Base-by-base conservation (phyloP, 2,329 filamentous ascomycete species). In the Exophiala spinifera region DNA sequence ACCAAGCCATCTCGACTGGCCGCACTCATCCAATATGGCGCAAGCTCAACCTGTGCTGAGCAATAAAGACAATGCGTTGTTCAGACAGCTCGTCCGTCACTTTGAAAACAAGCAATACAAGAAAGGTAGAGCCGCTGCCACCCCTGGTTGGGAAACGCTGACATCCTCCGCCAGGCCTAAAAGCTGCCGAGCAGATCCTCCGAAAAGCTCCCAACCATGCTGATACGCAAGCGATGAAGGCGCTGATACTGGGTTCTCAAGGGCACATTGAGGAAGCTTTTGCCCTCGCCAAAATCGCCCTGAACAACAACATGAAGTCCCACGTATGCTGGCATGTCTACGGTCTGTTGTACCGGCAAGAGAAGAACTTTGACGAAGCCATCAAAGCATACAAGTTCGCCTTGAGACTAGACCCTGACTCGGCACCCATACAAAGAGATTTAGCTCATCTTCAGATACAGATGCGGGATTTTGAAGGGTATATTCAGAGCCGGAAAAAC, bases 271-370 rank as follows among this genome's bases (percentile, higher is more conserved):
- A 96, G 54, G 94, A 99, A 75, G 95, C 95, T 0, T 99, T 99
- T 70, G 83, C 86, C 43, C 80, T 99, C 56, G 92, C 89, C 67
- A 99, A 96, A 76, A 83, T 91, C 62, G 94, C 95, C 31, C 79
- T 99, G 65, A 91, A 87, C 63, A 90, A 91, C 66, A 91, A 97
- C 71, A 97, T 99, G 91, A 96, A 95, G 77, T 96, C 91, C 66
- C 92, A 97, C 74, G 91, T 99, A 66, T 97, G 91, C 79, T 99
- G 94, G 94, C 95, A 99, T 73, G 94, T 99, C 57, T 99, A 97
- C 71, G 94, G 95, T 28, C 76, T 99, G 63, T 81, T 99, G 47
- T 97, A 95, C 75, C 86, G 92, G 48, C 87, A 89, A 46, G 87
- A 88, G 69, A 97, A 97, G 80, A 97, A 99, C 74, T 97, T 95